Evolutionary conservation across 192 early-diverging fungal genomes (phyloP).

Genomic region (Coemansia sp.): DNA sequence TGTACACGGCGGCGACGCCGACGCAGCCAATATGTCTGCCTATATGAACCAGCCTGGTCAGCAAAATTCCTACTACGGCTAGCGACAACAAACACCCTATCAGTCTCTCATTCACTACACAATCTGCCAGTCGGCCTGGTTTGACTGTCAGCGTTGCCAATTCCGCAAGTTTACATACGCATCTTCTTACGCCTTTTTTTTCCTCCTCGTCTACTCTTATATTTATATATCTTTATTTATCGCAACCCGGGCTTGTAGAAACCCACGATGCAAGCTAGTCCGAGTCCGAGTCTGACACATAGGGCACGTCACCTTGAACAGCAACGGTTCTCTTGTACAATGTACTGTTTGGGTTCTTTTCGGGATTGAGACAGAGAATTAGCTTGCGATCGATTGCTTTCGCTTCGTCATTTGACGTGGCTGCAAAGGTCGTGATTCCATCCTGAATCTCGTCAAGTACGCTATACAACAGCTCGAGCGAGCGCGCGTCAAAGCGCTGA

Average conservation of each 20-base stretch:
- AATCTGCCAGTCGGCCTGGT: neutral
- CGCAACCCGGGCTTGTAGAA: neutral
- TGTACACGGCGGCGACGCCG: slow-evolving; percentile 16
- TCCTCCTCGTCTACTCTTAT: neutral
- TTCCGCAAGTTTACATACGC: neutral
- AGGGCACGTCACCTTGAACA: slow-evolving; percentile 35
- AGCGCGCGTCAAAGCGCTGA: slow-evolving; percentile 46
- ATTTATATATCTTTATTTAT: slow-evolving; percentile 3
- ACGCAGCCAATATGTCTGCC: slow-evolving; percentile 39
- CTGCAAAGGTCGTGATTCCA: slow-evolving; percentile 42
- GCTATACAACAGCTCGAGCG: slow-evolving; percentile 47
- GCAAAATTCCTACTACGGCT: slow-evolving; percentile 49
- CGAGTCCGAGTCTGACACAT: slow-evolving; percentile 50
- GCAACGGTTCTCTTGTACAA: slow-evolving; percentile 58
- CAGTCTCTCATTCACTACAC: neutral
- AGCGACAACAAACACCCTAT: slow-evolving; percentile 7
- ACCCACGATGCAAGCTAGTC: slow-evolving; percentile 8
- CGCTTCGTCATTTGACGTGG: slow-evolving; percentile 55
- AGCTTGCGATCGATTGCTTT: slow-evolving; percentile 66
- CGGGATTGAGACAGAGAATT: slow-evolving; percentile 71
- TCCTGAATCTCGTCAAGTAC: slow-evolving; percentile 61
- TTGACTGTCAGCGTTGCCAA: neutral
- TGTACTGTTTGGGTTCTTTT: slow-evolving; percentile 68
- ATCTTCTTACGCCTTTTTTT: neutral
- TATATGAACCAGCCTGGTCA: slow-evolving; percentile 51